A percentile compares a stretch with the other conserved stretches of the same genome.
Evolutionary conservation across 257 asterid genomes (phyloP).

Genomic region (Penstemon newberryi): DNA sequence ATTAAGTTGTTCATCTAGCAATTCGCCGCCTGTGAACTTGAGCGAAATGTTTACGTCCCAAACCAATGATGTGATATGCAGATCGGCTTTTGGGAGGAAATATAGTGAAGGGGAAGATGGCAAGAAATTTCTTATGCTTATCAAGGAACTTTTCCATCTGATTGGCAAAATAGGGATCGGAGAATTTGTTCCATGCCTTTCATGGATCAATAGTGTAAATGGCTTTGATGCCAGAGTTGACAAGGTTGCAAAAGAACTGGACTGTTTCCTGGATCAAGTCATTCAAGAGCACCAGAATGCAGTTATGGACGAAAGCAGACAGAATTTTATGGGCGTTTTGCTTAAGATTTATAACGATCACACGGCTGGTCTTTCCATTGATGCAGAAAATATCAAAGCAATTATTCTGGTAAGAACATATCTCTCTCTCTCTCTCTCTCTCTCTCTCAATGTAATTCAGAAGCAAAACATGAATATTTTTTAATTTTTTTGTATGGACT

Average conservation of each 20-base stretch:
- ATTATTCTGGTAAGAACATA: not conserved
- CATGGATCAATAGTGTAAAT: too few relatives aligned
- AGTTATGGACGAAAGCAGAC: not conserved
- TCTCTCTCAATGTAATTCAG: too few relatives aligned
- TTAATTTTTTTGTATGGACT: too few relatives aligned
- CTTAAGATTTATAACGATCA: slow-evolving; percentile 10
- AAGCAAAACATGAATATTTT: not conserved
- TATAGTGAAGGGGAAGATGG: too few relatives aligned
- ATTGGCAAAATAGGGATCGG: slow-evolving; percentile 2
- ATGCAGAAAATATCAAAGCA: slow-evolving; percentile 15
- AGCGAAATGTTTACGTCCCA: slow-evolving; percentile 7
- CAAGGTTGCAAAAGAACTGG: too few relatives aligned
- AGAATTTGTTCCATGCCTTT: slow-evolving; percentile 1
- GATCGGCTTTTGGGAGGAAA: too few relatives aligned
- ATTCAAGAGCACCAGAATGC: not conserved
- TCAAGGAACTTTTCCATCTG: not conserved
- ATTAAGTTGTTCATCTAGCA: not conserved
- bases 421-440: too few relatives aligned
- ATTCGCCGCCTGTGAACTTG: slow-evolving; percentile 12
- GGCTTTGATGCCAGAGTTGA: too few relatives aligned
- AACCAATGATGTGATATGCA: not conserved
- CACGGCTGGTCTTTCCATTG: not conserved
- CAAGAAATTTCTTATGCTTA: not conserved
- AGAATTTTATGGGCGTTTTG: slow-evolving; percentile 13
- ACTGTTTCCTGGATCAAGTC: too few relatives aligned